Evolutionary conservation across 2,329 filamentous ascomycete species (phyloP).

Genomic region (Ceratocystis huliohia): DNA sequence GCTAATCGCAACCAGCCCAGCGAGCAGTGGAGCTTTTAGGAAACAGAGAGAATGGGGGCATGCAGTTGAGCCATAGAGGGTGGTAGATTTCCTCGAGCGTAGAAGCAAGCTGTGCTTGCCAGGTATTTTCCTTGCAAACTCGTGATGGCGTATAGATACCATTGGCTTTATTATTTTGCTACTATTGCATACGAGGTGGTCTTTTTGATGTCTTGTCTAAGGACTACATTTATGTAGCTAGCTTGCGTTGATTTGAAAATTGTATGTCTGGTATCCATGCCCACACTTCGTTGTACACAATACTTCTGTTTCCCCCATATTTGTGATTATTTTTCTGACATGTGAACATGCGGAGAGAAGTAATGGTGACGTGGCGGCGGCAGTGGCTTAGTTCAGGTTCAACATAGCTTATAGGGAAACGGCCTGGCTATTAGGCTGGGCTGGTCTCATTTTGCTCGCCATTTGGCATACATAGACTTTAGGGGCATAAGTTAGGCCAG

Average conservation of each 20-base stretch:
- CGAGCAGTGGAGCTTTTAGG: constrained; percentile 39
- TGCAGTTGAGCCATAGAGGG: not conserved
- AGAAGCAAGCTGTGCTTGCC: not conserved
- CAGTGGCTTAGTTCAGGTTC: not conserved
- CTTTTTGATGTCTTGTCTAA: not conserved
- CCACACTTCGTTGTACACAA: not conserved
- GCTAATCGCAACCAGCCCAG: constrained; percentile 31
- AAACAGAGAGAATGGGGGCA: not conserved
- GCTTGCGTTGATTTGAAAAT: not conserved
- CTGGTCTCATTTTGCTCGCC: not conserved
- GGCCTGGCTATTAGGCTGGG: too few relatives aligned
- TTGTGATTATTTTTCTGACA: not conserved
- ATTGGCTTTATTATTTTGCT: not conserved
- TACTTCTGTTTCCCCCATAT: not conserved
- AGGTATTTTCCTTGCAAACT: not conserved
- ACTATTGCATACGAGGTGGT: not conserved
- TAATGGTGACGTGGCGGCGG: not conserved
- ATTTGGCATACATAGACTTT: not conserved
- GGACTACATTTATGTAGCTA: not conserved
- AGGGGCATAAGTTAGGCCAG: not conserved
- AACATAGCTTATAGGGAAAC: too few relatives aligned
- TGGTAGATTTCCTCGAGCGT: not conserved
- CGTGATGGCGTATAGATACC: not conserved
- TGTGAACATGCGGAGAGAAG: constrained; percentile 2
- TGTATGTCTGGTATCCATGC: not conserved